A percentile compares a stretch with the other conserved stretches of the same genome.
These are phyloP conservation scores for Tetrahymena elliotti DNA, from an alignment of 73 alveolate genomes.

Conservation along the genomic window DNA sequence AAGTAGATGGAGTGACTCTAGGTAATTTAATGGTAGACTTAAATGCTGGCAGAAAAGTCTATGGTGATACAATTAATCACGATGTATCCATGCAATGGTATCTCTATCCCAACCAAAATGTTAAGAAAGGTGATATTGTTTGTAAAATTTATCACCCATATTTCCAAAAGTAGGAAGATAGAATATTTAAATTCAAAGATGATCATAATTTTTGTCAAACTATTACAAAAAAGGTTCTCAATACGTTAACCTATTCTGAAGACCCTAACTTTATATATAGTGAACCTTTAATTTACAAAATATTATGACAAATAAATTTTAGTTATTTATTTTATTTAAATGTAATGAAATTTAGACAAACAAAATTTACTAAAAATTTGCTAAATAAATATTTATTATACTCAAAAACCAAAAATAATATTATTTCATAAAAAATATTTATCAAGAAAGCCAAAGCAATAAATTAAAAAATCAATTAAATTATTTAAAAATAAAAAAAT, in stretches of 20 bases:
- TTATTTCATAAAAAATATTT: too few species aligned
- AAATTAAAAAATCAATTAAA: too few species aligned
- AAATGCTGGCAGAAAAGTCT: background rate
- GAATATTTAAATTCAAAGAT: background rate
- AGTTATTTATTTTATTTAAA: too few species aligned
- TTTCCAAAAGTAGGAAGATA: background rate
- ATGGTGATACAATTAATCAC: background rate
- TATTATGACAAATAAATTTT: background rate
- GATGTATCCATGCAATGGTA: background rate
- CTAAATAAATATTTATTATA: too few species aligned
- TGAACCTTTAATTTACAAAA: background rate
- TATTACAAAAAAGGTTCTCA: background rate
- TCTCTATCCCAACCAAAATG: background rate
- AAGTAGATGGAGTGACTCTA: background rate
- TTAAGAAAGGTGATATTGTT: background rate
- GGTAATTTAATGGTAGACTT: background rate
- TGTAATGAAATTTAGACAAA: too few species aligned
- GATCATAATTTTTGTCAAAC: background rate
- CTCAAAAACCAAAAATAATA: too few species aligned
- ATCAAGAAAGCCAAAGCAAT: too few species aligned
- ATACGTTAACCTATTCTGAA: background rate
- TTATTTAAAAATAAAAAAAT: too few species aligned
- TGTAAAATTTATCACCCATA: background rate
- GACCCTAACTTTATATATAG: background rate
- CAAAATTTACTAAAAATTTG: too few species aligned